Percentiles rank a stretch among this genome's conserved stretches.
Conservation (phyloP, 208 protist genomes). For the Acanthamoeba sp. region DNA sequence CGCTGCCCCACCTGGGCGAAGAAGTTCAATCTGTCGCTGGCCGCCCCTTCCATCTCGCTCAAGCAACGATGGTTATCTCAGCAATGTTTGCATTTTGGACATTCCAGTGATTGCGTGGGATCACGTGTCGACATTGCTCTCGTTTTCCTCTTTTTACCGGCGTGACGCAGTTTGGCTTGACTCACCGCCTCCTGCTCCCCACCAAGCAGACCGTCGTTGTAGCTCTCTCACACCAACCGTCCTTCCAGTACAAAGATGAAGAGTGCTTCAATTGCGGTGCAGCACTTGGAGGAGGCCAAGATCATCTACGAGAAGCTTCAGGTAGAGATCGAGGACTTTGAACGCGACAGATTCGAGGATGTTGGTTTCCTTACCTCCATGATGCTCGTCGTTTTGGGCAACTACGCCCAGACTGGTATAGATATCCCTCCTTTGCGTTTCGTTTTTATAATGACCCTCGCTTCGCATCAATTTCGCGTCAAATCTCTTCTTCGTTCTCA, state of each 20-base stretch:
- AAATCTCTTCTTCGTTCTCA: not conserved
- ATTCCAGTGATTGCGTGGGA: not conserved
- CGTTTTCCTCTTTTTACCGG: not conserved
- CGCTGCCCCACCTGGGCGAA: conserved; percentile 13
- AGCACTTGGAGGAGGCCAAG: conserved; percentile 48
- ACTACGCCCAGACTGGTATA: conserved; percentile 76
- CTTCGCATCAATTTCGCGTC: not conserved
- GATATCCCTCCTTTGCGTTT: not conserved
- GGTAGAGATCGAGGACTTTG: not conserved
- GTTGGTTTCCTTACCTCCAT: conserved; percentile 75
- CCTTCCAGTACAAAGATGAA: not conserved
- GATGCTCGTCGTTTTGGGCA: conserved; percentile 71
- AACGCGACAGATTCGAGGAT: conserved; percentile 42
- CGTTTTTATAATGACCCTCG: not conserved
- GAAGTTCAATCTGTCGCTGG: conserved; percentile 7
- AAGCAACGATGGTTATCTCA: no score
- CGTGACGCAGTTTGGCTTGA: no score
- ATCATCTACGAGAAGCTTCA: conserved; percentile 22
- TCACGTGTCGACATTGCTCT: not conserved
- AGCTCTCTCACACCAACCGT: not conserved
- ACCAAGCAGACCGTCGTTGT: no score
- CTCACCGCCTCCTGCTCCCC: no score
- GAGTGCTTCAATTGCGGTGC: not conserved
- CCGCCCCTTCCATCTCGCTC: not conserved
- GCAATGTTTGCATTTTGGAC: not conserved